Evolutionary conservation across 257 asterid genomes (phyloP).

Genomic region (Gentiana dahurica): DNA sequence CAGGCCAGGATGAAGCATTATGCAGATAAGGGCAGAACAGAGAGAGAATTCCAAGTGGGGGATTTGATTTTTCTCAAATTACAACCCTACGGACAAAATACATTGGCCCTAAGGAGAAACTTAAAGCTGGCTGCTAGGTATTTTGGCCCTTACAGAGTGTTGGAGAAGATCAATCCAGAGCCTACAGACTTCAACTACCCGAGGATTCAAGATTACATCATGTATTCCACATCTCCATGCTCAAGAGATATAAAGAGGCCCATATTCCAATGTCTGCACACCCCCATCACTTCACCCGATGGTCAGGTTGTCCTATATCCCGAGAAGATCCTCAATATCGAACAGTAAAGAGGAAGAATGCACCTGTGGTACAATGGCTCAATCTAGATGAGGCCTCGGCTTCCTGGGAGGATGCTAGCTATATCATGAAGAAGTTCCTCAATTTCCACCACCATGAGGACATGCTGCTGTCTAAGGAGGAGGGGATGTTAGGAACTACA

Average conservation of each 20-base stretch:
- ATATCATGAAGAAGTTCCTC: too few species aligned
- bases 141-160: not conserved
- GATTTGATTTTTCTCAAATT: not conserved
- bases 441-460: too few species aligned
- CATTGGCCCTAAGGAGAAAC: not conserved
- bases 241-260: not conserved
- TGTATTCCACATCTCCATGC: not conserved
- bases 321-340: too few species aligned
- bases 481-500: too few species aligned
- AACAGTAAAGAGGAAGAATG: too few species aligned
- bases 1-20: not conserved
- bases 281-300: too few species aligned
- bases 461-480: too few species aligned
- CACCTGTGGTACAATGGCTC: too few species aligned
- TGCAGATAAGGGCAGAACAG: not conserved
- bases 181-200: not conserved
- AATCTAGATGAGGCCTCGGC: too few species aligned
- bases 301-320: too few species aligned
- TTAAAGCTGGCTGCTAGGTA: not conserved
- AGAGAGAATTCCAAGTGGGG: not conserved
- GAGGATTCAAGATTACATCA: not conserved
- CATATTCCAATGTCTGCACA: too few species aligned
- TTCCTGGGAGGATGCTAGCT: too few species aligned
- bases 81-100: not conserved
- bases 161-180: not conserved